Percentiles rank a stretch among this genome's conserved stretches.
Evolutionary conservation across 1,284 basidiomycete species (phyloP).

Genomic region (Fomitopsis schrenkii): DNA sequence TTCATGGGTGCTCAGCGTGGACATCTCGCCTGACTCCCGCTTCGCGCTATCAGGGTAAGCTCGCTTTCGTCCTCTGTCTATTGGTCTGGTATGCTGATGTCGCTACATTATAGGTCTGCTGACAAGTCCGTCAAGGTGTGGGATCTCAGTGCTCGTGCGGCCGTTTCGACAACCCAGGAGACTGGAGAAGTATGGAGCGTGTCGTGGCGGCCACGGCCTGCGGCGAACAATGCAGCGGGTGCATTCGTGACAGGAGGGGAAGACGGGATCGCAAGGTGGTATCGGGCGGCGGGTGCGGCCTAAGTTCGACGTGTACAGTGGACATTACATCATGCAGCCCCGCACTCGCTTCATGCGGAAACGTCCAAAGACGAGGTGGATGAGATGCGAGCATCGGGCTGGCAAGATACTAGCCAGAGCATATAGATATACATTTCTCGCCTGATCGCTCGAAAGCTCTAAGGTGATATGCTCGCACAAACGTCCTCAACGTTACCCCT

Average conservation of each 20-base stretch:
- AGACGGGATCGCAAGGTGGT: constrained; percentile 76
- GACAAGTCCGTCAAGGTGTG: constrained; percentile 86
- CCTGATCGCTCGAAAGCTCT: no score
- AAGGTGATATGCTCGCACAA: no score
- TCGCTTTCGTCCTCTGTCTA: background rate
- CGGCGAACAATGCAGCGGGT: constrained; percentile 49
- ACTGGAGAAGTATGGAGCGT: constrained; percentile 84
- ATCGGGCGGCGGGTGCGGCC: constrained; percentile 59
- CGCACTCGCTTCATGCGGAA: no score
- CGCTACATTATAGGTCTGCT: constrained; percentile 52
- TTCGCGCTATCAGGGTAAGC: constrained; percentile 77
- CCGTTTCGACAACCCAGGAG: constrained; percentile 75
- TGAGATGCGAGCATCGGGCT: no score
- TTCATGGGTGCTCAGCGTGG: constrained; percentile 81
- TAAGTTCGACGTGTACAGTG: background rate
- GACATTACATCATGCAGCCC: no score
- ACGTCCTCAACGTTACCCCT: no score
- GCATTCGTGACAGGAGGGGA: constrained; percentile 81
- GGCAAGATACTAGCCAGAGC: no score
- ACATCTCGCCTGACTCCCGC: constrained; percentile 75
- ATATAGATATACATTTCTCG: no score
- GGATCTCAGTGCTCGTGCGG: constrained; percentile 76
- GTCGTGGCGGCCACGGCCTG: constrained; percentile 70
- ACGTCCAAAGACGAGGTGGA: no score
- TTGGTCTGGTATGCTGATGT: background rate